Evolutionary conservation across 2,329 filamentous ascomycete genomes (phyloP), one percentile per base, ranked within the genome.

Genomic region (Neoarthrinium moseri): DNA sequence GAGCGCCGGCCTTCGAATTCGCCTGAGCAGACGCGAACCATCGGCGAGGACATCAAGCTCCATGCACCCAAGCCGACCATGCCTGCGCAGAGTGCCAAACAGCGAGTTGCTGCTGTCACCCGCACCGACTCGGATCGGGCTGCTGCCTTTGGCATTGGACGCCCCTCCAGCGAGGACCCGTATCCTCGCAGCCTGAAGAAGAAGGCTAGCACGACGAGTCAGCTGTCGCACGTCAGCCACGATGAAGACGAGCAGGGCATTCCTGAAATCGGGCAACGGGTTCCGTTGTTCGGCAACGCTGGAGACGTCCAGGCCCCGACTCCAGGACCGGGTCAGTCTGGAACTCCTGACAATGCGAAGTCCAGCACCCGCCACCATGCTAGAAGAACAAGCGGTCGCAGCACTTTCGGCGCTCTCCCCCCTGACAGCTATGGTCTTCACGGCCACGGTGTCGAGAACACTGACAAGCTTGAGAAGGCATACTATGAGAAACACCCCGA

Each of bases 241-340:
- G 61, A 69, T 32, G 86, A 86, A 15, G 87, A 92, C 36, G 88
- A 94, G 53, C 84, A 91, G 45, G 92, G 91, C 18, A 96, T 96
- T 57, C 91, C 91, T 2, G 89, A 95, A 62, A 94, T 96, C 55
- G 92, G 92, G 38, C 83, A 89, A 59, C 87, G 91, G 61, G 92
- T 99, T 30, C 94, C 94, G 40, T 94, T 99, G 89, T 87, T 94
- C 62, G 87, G 86, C 43, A 83, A 94, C 63, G 89, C 94, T 34
- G 94, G 94, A 51, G 92, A 97, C 63, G 94, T 97, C 8, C 94
- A 99, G 70, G 94, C 94, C 12, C 94, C 94, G 3, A 94, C 91
- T 2, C 91, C 91, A 2, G 80, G 83, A 3, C 86, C 84, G 7
- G 65, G 67, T 35, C 56, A 68, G 4, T 63, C 68, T 4, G 57